phyloP scores from a whole-genome alignment of 2,329 filamentous ascomycete species.

The Teratosphaeria gauchensis region DNA sequence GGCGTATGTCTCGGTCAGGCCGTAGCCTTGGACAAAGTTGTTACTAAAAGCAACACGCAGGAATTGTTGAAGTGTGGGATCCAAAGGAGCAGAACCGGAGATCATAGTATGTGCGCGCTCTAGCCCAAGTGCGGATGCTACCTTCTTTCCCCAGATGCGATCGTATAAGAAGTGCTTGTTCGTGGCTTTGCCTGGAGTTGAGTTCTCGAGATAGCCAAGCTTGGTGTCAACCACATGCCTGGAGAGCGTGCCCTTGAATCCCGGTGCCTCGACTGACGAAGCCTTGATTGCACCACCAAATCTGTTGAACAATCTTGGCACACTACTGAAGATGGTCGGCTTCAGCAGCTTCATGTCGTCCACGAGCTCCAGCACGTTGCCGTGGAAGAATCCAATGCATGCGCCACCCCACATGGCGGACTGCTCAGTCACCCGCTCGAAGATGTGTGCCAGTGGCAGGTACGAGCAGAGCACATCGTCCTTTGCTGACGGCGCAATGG shows the following conservation, averaged over 20 bases:
- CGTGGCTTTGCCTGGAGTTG: conserved; percentile 56
- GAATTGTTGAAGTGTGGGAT: conserved; percentile 80
- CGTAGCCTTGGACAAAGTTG: conserved; percentile 78
- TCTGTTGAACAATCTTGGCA: conserved; percentile 84
- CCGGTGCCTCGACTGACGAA: conserved; percentile 67
- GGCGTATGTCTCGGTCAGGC: conserved; percentile 88
- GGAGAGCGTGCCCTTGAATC: conserved; percentile 71
- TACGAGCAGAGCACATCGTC: conserved; percentile 72
- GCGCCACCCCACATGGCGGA: conserved; percentile 60
- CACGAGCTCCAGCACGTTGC: conserved; percentile 73
- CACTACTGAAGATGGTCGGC: conserved; percentile 75
- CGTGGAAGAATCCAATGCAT: conserved; percentile 84
- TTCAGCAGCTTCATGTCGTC: conserved; percentile 84
- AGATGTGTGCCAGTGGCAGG: conserved; percentile 89
- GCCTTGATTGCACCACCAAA: conserved; percentile 76
- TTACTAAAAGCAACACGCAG: conserved; percentile 73
- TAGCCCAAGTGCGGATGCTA: conserved; percentile 71
- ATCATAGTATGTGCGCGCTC: conserved; percentile 65
- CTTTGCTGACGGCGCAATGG: conserved; percentile 41
- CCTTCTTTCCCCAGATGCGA: conserved; percentile 84
- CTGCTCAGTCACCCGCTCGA: conserved; percentile 76
- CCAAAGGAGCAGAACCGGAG: conserved; percentile 82
- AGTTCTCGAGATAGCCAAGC: conserved; percentile 62
- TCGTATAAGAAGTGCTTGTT: conserved; percentile 73
- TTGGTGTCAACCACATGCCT: conserved; percentile 73